These are phyloP conservation scores for Mycena floridula DNA, from an alignment of 768 basidiomycete species.

Conservation along the genomic window DNA sequence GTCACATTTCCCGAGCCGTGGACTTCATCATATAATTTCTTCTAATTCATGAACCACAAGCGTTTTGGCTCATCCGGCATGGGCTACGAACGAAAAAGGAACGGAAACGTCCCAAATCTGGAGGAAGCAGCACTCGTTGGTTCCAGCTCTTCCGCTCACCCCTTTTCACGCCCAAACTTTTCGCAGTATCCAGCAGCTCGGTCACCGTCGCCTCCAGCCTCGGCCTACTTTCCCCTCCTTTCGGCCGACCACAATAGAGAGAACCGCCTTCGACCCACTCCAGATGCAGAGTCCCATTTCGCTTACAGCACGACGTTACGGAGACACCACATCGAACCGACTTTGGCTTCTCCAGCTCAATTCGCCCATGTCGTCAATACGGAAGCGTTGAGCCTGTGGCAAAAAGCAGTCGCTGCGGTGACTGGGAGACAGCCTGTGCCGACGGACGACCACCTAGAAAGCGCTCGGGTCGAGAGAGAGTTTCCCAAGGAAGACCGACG, in stretches of 20 bases:
- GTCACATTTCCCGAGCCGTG: too few species aligned
- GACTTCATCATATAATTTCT: too few species aligned
- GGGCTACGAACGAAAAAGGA: background rate
- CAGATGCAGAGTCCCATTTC: conserved; percentile 69
- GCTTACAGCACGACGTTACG: conserved; percentile 79
- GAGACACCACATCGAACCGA: conserved; percentile 52
- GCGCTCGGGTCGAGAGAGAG: conserved; percentile 24
- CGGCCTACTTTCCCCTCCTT: conserved; percentile 68
- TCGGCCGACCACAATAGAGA: conserved; percentile 40
- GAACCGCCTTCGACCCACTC: conserved; percentile 53
- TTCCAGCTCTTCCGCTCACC: background rate
- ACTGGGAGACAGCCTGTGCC: conserved; percentile 30
- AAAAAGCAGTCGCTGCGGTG: conserved; percentile 31
- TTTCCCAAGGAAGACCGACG: conserved; percentile 25
- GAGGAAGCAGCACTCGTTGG: background rate
- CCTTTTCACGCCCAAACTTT: background rate
- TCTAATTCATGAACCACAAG: too few species aligned
- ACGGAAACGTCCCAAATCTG: background rate
- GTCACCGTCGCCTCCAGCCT: conserved; percentile 66
- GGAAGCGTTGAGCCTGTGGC: conserved; percentile 47
- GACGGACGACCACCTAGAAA: conserved; percentile 29
- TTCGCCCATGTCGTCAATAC: conserved; percentile 43
- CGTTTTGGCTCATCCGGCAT: too few species aligned
- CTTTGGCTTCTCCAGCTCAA: conserved; percentile 38
- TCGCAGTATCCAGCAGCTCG: too few species aligned